Evolutionary conservation across 179 eudicot genomes (phyloP), one percentile per base, ranked within the genome.

Genomic region (Drosera spatulata): DNA sequence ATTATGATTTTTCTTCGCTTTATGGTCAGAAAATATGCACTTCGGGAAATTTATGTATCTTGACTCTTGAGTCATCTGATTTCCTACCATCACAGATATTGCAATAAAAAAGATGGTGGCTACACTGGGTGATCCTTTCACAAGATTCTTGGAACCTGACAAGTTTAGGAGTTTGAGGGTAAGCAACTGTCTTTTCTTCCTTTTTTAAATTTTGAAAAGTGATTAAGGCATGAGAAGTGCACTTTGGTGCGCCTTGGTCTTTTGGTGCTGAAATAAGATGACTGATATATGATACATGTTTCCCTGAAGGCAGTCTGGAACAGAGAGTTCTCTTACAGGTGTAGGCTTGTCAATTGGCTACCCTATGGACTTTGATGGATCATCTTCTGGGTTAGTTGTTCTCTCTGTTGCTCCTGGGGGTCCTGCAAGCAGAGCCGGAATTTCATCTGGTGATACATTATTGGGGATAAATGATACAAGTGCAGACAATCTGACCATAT

Each of bases 281-380:
- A 50, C 61, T 74, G 64, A 73, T 68, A 50, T 66, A 58, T 65
- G 3, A 54, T 57, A 53, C 58, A 64, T 72, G 73, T 60, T 82
- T 53, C 63, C 67, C 61, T 84, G 95, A 91, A 86, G 96, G 93
- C 96, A 91, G 98, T 91, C 96, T 43, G 98, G 98, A 71, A 86
- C 98, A 60, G 76, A 83, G 79, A 82, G 82, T 70, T 74, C 95
- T n/a, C 86, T 91, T 52, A 88, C 96, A 1, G 98, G 96, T 65
- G 96, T 88, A 50, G 98, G 98, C 63, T 63, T 91, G 62, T 88
- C 96, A 60, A 88, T 91, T 70, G 98, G 98, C 54, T 91, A 83
- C 61, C 85, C 96, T 60, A 75, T 73, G 2, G 70, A 63, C 50
- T 56, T 64, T 65, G 88, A 86, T 66, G 79, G 72, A 70, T 76